phyloP scores from a whole-genome alignment of 345 rosid genomes.

The Linum lewisii region DNA sequence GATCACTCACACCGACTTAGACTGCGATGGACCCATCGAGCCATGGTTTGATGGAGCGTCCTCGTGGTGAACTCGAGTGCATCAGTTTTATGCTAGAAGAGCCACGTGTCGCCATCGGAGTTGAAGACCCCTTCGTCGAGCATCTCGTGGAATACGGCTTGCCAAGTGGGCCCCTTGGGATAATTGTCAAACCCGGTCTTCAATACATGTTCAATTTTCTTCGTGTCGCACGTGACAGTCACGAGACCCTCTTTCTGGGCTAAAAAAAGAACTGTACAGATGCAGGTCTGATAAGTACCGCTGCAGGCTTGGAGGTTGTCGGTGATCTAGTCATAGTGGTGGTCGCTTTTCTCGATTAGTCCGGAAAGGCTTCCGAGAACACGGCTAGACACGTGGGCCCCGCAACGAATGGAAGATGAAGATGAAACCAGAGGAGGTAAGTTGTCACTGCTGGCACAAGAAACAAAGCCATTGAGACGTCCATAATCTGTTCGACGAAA shows the following conservation, averaged over 20 bases:
- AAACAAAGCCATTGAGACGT: too few relatives aligned
- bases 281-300: slow-evolving; percentile 46
- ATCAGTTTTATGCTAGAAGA: slow-evolving; percentile 39
- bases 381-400: slow-evolving; percentile 46
- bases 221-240: slow-evolving; percentile 47
- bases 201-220: slow-evolving; percentile 35
- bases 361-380: slow-evolving; percentile 35
- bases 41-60: slow-evolving; percentile 47
- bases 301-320: slow-evolving; percentile 31
- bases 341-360: slow-evolving; percentile 20
- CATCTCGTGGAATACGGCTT: slow-evolving; percentile 34
- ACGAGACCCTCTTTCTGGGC: slow-evolving; percentile 39
- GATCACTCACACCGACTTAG: too few relatives aligned
- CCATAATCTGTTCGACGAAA: too few relatives aligned
- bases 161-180: slow-evolving; percentile 50
- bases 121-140: slow-evolving; percentile 42
- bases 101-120: slow-evolving; percentile 40
- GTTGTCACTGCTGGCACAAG: too few relatives aligned
- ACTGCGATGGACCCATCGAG: slow-evolving; percentile 42
- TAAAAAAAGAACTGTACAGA: slow-evolving; percentile 21
- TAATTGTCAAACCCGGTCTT: slow-evolving; percentile 35
- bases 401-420: too few relatives aligned
- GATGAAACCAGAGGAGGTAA: too few relatives aligned
- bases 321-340: slow-evolving; percentile 42
- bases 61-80: slow-evolving; percentile 43